Conservation (phyloP, 352 stramenopile genomes). For the Phytopythium montanum region DNA sequence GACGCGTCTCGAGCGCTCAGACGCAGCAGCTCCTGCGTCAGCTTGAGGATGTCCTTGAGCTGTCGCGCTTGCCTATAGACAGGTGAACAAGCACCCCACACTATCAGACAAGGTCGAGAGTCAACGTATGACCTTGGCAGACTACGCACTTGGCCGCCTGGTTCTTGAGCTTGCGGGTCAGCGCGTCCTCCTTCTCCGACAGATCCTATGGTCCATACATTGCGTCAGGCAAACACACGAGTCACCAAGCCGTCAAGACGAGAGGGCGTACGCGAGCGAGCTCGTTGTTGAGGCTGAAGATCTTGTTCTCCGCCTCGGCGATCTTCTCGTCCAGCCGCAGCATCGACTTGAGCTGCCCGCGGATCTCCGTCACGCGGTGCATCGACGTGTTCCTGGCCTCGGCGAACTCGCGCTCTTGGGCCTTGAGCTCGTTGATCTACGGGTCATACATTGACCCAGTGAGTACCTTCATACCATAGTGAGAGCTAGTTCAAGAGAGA, state of each 20-base stretch:
- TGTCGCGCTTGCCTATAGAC: conserved; percentile 56
- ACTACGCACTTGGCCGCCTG: conserved; percentile 52
- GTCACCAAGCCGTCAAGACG: background rate
- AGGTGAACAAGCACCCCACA: background rate
- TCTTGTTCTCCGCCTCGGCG: conserved; percentile 58
- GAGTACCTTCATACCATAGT: no score
- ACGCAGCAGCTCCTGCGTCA: conserved; percentile 48
- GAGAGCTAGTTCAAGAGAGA: background rate
- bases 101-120: background rate
- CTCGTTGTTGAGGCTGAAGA: conserved; percentile 66
- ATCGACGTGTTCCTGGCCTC: conserved; percentile 58
- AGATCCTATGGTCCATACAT: conserved; percentile 40
- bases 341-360: conserved; percentile 57
- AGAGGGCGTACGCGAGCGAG: conserved; percentile 52
- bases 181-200: conserved; percentile 69
- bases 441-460: no score
- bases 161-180: conserved; percentile 71
- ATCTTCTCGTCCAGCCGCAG: conserved; percentile 79
- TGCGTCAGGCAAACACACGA: background rate
- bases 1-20: conserved; percentile 49
- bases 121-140: background rate
- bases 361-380: conserved; percentile 66
- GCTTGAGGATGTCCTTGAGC: conserved; percentile 51
- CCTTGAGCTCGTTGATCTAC: conserved; percentile 58
- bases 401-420: conserved; percentile 54